Percentiles rank a stretch among this genome's conserved stretches.
Evolutionary conservation across 805 yeast genomes (phyloP).

Genomic region (Lipomyces anomalus): DNA sequence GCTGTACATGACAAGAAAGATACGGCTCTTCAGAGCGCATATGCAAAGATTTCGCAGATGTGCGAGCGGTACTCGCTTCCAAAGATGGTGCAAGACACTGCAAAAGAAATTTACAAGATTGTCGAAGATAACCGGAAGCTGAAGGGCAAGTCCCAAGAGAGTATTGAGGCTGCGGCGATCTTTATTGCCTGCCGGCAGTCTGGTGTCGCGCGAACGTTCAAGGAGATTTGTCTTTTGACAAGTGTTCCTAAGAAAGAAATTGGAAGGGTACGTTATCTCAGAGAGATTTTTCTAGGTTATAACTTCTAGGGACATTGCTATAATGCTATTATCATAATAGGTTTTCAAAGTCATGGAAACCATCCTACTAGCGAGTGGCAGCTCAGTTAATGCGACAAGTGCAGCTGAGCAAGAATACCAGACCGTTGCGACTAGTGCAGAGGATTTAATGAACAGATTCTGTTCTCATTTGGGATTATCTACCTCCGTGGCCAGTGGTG

Average conservation of each 20-base stretch:
- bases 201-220: constrained; percentile 87
- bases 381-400: constrained; percentile 26
- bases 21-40: constrained; percentile 80
- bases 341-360: constrained; percentile 72
- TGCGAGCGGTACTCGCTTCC: constrained; percentile 96
- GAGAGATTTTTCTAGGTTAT: no score
- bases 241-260: constrained; percentile 91
- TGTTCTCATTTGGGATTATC: constrained; percentile 90
- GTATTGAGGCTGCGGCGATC: constrained; percentile 94
- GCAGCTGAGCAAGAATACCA: constrained; percentile 41
- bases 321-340: constrained; percentile 3
- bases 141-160: constrained; percentile 86
- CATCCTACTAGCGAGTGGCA: constrained; percentile 39
- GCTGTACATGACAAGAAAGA: constrained; percentile 83
- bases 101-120: constrained; percentile 89
- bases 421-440: constrained; percentile 85
- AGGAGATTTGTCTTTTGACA: constrained; percentile 92
- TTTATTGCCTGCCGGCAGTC: constrained; percentile 93
- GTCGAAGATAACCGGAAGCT: constrained; percentile 81
- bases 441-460: constrained; percentile 89
- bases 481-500: constrained; percentile 81
- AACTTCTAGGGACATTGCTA: no score
- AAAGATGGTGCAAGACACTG: constrained; percentile 92
- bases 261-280: constrained; percentile 55
- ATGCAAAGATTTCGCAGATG: constrained; percentile 85